Evolutionary conservation across 345 rosid genomes (phyloP).

Genomic region (Corymbia maculata): DNA sequence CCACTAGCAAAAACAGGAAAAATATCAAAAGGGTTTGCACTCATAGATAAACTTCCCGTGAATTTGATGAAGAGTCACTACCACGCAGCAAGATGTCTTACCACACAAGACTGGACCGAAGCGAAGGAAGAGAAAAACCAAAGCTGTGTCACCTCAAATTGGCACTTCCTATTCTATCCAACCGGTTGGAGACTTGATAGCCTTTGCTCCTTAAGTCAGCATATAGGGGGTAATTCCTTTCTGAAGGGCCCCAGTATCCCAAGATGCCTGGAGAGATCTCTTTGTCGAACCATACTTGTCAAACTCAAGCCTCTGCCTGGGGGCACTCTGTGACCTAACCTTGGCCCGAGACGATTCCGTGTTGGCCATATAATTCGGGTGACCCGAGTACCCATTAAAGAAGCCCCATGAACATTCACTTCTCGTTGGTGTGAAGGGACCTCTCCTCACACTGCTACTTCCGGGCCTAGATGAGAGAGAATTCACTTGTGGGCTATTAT

Average conservation of each 20-base stretch:
- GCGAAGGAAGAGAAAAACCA: not conserved
- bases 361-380: constrained; percentile 89
- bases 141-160: constrained; percentile 15
- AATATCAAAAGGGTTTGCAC: not conserved
- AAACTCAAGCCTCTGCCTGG: constrained; percentile 79
- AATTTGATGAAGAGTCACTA: not conserved
- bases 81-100: not conserved
- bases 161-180: constrained; percentile 20
- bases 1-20: not conserved
- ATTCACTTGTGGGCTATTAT: constrained; percentile 60
- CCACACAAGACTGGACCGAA: not conserved
- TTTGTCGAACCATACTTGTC: constrained; percentile 28
- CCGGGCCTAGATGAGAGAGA: constrained; percentile 63
- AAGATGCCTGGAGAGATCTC: constrained; percentile 33
- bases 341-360: constrained; percentile 75
- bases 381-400: constrained; percentile 44
- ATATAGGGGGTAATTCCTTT: constrained; percentile 25
- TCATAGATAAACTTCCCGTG: not conserved
- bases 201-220: constrained; percentile 22
- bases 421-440: constrained; percentile 71
- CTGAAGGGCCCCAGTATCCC: constrained; percentile 32
- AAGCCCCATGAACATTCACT: constrained; percentile 72
- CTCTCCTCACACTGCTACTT: constrained; percentile 47
- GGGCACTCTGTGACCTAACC: constrained; percentile 88
- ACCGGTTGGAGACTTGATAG: constrained; percentile 14